phyloP scores from a whole-genome alignment of 1,284 basidiomycete species.

The Tetrapyrgos nigripes region DNA sequence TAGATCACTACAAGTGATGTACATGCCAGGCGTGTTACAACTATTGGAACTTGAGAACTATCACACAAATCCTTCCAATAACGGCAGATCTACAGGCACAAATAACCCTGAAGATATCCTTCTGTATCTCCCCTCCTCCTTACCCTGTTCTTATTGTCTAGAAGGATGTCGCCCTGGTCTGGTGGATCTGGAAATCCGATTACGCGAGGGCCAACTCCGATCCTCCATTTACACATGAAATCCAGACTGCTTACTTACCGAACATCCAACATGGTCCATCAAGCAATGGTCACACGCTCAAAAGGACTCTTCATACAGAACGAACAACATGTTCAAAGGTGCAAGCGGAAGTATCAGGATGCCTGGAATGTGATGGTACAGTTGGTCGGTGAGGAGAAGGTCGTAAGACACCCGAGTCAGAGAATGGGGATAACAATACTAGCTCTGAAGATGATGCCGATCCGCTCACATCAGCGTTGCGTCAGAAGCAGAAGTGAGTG shows the following conservation, averaged over 20 bases:
- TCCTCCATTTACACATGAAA: background rate
- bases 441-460: no score
- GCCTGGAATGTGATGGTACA: background rate
- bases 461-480: no score
- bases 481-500: background rate
- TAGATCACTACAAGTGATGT: background rate
- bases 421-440: background rate
- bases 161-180: background rate
- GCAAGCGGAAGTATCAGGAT: background rate
- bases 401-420: background rate
- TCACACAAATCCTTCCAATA: background rate
- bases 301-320: slow-evolving; percentile 3
- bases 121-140: background rate
- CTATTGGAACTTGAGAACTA: no score
- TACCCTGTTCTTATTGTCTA: background rate
- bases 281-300: slow-evolving; percentile 2
- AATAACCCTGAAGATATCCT: background rate
- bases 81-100: background rate
- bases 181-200: background rate
- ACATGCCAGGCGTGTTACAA: no score
- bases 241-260: slow-evolving; percentile 4
- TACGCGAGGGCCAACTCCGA: slow-evolving; percentile 7
- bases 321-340: background rate
- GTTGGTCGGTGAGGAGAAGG: background rate
- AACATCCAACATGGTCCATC: slow-evolving; percentile 4